Conservation (phyloP, 192 early-diverging fungal species). For the Coemansia sp. region DNA sequence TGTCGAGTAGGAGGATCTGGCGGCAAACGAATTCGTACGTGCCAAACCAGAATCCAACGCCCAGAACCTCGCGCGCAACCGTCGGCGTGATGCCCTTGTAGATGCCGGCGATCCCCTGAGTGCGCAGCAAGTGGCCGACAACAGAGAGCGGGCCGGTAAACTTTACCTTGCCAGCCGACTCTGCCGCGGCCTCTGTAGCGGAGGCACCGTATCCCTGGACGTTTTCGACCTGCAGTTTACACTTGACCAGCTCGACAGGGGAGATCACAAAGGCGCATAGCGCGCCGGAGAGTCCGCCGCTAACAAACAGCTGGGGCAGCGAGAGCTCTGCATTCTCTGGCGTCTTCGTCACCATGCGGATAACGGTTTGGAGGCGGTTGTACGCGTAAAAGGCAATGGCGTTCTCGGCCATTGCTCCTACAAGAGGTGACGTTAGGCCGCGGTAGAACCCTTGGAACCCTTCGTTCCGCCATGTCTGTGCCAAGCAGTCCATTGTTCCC, state of each 20-base stretch:
- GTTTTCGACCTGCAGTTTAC: conserved; percentile 91
- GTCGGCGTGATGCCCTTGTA: conserved; percentile 60
- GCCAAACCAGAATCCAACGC: conserved; percentile 97
- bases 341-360: conserved; percentile 46
- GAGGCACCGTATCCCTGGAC: conserved; percentile 31
- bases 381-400: conserved; percentile 87
- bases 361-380: conserved; percentile 73
- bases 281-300: conserved; percentile 84
- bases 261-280: conserved; percentile 88
- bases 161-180: conserved; percentile 7
- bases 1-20: conserved; percentile 43
- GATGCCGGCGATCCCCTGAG: conserved; percentile 56
- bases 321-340: conserved; percentile 50
- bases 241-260: conserved; percentile 95
- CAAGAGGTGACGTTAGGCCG: conserved; percentile 85
- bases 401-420: conserved; percentile 95
- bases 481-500: conserved; percentile 81
- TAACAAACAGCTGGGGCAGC: conserved; percentile 69
- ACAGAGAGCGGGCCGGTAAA: conserved; percentile 61
- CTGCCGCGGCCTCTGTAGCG: not conserved
- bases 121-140: conserved; percentile 54
- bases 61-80: conserved; percentile 82
- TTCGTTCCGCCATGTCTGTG: conserved; percentile 70
- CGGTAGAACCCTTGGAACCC: conserved; percentile 87
- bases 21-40: conserved; percentile 80